Base-by-base conservation (phyloP, 2,329 filamentous ascomycete genomes). In the Ophiostoma sp. region DNA sequence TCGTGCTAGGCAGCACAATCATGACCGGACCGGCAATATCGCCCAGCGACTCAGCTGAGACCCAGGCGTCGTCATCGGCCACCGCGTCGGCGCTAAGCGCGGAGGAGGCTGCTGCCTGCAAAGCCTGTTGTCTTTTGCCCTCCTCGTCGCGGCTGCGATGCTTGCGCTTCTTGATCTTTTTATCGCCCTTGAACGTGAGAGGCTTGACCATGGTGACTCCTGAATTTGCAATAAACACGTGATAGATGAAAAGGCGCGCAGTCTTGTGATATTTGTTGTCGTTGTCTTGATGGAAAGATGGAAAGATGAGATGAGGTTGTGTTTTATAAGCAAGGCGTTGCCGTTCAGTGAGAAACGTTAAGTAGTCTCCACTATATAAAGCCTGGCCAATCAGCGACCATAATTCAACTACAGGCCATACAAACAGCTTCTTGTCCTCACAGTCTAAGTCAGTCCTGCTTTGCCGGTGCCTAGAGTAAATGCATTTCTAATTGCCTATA, bases 121-220 rank as follows among this genome's bases (percentile, higher is more conserved):
- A 71, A 73, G 79, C 75, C 69, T 78, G 76, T 63, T 72, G 73
- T 52, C 68, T 76, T 12, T 86, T 82, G 60, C 80, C 80, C 66
- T 82, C 81, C 64, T 84, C 79, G 73, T 91, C 82, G 60, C 80
- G 80, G 66, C 82, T 81, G 64, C 84, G 79, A 73, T 91, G 87
- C 84, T 97, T 97, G 77, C 92, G 86, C 83, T 97, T 97, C 79
- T 95, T 97, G 70, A 86, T 81, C 81, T 95, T 95, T 79, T 96
- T 97, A 81, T 99, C 95, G 82, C 95, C 95, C 81, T 99, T 99
- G 84, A 99, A 99, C 65, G 87, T 84, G 69, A 99, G 85, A 64
- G 94, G 89, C 78, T 96, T 97, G 74, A 96, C 89, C 91, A 95
- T 95, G 41, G 55, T 66, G 67, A 36, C n/a, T 38, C 11, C 45